Conservation (phyloP, 768 basidiomycete genomes). For the Cantharellus cinnabarinus region DNA sequence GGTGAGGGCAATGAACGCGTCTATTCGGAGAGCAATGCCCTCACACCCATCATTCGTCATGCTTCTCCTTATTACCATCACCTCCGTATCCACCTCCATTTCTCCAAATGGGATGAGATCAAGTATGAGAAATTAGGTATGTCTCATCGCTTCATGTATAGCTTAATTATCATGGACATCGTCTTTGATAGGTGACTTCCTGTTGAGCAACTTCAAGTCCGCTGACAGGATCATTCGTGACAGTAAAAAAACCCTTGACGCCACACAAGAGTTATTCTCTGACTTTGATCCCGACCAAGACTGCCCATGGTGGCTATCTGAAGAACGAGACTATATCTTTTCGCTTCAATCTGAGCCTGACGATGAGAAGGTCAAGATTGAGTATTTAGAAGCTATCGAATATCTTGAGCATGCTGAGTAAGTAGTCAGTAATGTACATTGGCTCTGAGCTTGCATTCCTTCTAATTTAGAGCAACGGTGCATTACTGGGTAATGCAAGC, state of each 20-base stretch:
- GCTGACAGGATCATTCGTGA: too few species aligned
- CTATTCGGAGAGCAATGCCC: constrained; percentile 9
- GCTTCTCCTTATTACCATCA: constrained; percentile 8
- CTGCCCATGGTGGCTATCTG: background rate
- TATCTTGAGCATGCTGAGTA: background rate
- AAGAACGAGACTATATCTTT: background rate
- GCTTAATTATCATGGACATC: too few species aligned
- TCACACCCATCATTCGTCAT: constrained; percentile 8
- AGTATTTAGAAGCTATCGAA: background rate
- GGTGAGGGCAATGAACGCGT: constrained; percentile 10
- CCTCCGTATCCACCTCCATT: constrained; percentile 7
- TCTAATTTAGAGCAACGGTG: too few species aligned
- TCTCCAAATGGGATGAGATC: constrained; percentile 12
- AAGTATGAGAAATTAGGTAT: background rate
- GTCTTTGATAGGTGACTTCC: too few species aligned
- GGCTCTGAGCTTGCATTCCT: background rate
- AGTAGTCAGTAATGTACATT: background rate
- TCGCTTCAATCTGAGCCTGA: background rate
- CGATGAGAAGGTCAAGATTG: background rate
- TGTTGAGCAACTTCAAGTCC: too few species aligned
- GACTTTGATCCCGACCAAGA: background rate
- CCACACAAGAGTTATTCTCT: background rate
- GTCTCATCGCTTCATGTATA: too few species aligned
- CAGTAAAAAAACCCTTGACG: background rate
- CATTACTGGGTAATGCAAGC: too few species aligned